Evolutionary conservation across 1,284 basidiomycete genomes (phyloP).

Genomic region (Lentinula novae-zelandiae): DNA sequence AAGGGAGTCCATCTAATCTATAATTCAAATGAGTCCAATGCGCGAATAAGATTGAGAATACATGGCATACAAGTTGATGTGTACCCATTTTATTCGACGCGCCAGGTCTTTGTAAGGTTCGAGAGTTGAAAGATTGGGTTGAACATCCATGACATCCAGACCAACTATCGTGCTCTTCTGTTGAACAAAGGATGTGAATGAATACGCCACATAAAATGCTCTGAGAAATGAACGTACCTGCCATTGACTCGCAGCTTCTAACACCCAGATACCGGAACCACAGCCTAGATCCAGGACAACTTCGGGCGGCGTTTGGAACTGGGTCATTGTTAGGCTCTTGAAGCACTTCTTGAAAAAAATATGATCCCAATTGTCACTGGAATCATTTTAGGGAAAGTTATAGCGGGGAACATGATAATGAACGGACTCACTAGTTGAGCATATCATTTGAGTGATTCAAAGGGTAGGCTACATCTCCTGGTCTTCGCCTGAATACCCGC

Average conservation of each 20-base stretch:
- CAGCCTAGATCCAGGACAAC: slow-evolving; percentile 74
- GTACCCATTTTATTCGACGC: slow-evolving; percentile 57
- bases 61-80: slow-evolving; percentile 56
- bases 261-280: slow-evolving; percentile 73
- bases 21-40: slow-evolving; percentile 9
- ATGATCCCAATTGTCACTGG: slow-evolving; percentile 67
- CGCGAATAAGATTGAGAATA: not conserved
- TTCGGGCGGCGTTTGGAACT: slow-evolving; percentile 46
- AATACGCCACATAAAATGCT: not conserved
- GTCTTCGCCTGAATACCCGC: slow-evolving; percentile 37
- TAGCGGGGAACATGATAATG: not conserved
- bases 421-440: slow-evolving; percentile 47
- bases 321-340: slow-evolving; percentile 48
- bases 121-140: slow-evolving; percentile 47
- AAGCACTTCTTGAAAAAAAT: slow-evolving; percentile 53
- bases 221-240: slow-evolving; percentile 38
- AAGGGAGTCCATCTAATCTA: slow-evolving; percentile 63
- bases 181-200: slow-evolving; percentile 9
- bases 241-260: slow-evolving; percentile 65
- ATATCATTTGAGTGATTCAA: slow-evolving; percentile 44
- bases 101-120: slow-evolving; percentile 36
- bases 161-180: slow-evolving; percentile 57
- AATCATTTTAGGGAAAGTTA: slow-evolving; percentile 8
- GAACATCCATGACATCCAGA: slow-evolving; percentile 51
- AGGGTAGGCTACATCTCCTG: slow-evolving; percentile 51